Conservation (phyloP, 2,329 filamentous ascomycete genomes). For the Alternaria viburni region DNA sequence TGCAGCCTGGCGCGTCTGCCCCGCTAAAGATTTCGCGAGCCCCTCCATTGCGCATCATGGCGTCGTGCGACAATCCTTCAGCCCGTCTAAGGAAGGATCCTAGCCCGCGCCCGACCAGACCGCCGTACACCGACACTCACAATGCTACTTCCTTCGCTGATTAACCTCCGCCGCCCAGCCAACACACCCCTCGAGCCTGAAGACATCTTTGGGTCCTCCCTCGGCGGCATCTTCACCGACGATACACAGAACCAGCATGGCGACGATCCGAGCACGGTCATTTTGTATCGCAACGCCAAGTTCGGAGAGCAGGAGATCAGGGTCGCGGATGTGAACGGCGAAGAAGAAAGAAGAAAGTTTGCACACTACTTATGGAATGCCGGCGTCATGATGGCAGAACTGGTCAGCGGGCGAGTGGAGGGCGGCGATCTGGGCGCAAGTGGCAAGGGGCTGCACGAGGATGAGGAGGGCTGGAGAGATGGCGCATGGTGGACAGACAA, state of each 20-base stretch:
- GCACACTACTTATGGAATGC: conserved; percentile 79
- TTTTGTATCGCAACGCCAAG: conserved; percentile 62
- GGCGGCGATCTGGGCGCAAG: conserved; percentile 21
- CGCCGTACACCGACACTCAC: neutral
- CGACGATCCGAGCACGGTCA: conserved; percentile 60
- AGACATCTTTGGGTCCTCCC: conserved; percentile 65
- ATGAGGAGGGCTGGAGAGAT: conserved; percentile 23
- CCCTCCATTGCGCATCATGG: conserved; percentile 1
- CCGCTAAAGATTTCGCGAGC: conserved; percentile 1
- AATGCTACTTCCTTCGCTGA: conserved; percentile 39
- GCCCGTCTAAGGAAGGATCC: neutral
- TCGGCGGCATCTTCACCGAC: conserved; percentile 71
- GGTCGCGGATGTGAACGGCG: conserved; percentile 55
- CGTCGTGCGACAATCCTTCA: neutral
- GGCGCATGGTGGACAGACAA: conserved; percentile 42
- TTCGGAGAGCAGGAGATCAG: conserved; percentile 47
- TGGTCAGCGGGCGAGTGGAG: conserved; percentile 44
- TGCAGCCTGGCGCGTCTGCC: neutral
- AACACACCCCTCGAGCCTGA: conserved; percentile 55
- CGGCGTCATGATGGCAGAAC: conserved; percentile 54
- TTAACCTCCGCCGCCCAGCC: conserved; percentile 34
- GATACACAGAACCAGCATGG: conserved; percentile 72
- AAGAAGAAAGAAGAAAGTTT: conserved; percentile 66
- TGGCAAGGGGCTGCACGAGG: conserved; percentile 27
- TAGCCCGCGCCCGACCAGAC: neutral